Evolutionary conservation across 768 basidiomycete species (phyloP).

Genomic region (Tephrocybe sp.): DNA sequence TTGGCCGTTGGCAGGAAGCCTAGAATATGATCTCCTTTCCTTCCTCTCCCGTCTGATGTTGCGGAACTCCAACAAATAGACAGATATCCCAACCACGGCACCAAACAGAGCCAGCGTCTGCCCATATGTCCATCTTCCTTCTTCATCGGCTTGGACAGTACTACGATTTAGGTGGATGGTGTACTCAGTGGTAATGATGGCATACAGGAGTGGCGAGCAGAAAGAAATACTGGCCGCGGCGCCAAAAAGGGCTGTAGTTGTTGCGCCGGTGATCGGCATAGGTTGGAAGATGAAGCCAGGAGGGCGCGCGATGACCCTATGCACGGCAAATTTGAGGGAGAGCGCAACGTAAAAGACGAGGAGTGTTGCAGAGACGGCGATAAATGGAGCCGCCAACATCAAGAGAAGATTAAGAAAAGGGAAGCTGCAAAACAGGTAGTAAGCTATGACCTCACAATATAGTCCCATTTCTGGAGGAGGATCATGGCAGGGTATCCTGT

Average conservation of each 20-base stretch:
- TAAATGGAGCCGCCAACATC: too few relatives aligned
- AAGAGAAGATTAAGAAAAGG: too few relatives aligned
- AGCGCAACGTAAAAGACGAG: too few relatives aligned
- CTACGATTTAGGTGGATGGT: background rate
- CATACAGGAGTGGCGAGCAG: constrained; percentile 1
- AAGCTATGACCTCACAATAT: too few relatives aligned
- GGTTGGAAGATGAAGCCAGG: background rate
- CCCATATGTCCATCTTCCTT: constrained; percentile 2
- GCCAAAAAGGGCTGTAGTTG: background rate
- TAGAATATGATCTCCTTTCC: background rate
- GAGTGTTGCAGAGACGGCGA: too few relatives aligned
- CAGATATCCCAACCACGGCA: background rate
- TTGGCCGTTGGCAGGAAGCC: background rate
- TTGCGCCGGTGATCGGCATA: background rate
- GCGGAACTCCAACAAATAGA: background rate
- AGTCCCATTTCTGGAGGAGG: too few relatives aligned
- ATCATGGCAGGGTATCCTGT: too few relatives aligned
- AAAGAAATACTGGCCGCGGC: background rate
- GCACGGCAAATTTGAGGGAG: too few relatives aligned
- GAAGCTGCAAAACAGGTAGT: too few relatives aligned
- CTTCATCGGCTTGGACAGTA: background rate
- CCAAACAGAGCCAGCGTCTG: constrained; percentile 1
- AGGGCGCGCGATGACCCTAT: too few relatives aligned
- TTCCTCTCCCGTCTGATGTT: constrained; percentile 1
- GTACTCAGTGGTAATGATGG: constrained; percentile 4